A percentile compares a stretch with the other conserved stretches of the same genome.
phyloP scores from a whole-genome alignment of 352 stramenopile species.

The Phytophthora palmivora region DNA sequence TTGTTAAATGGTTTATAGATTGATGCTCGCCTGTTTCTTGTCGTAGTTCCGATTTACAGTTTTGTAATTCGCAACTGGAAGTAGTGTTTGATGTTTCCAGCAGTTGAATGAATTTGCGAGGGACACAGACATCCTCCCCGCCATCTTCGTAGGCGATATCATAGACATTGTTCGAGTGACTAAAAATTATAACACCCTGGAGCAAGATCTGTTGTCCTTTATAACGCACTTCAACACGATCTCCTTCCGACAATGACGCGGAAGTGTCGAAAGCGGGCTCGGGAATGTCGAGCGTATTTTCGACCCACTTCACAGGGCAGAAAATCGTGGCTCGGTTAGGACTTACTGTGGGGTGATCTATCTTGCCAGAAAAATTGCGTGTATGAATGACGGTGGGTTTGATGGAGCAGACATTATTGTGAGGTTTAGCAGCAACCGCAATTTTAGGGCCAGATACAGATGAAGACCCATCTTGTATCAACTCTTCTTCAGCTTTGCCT shows the following conservation, averaged over 20 bases:
- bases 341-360: background rate
- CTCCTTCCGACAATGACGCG: slow-evolving; percentile 11
- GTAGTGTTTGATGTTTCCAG: background rate
- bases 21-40: no score
- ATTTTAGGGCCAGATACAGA: no score
- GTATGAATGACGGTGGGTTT: no score
- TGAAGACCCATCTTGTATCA: no score
- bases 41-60: background rate
- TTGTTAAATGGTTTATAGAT: background rate
- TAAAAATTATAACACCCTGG: slow-evolving; percentile 15
- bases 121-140: slow-evolving; percentile 34
- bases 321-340: slow-evolving; percentile 13
- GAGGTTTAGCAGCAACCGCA: no score
- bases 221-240: slow-evolving; percentile 26
- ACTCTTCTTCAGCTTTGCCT: no score
- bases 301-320: slow-evolving; percentile 30
- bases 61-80: background rate
- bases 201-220: slow-evolving; percentile 20
- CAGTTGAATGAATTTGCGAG: slow-evolving; percentile 31
- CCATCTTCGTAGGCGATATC: slow-evolving; percentile 43
- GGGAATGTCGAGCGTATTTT: background rate
- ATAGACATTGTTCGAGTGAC: slow-evolving; percentile 21
- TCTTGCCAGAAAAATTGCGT: no score
- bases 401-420: no score
- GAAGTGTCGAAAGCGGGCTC: background rate